Evolutionary conservation across 768 basidiomycete species (phyloP), one percentile per base, ranked within the genome.

Genomic region (Leccinum rimulosum): DNA sequence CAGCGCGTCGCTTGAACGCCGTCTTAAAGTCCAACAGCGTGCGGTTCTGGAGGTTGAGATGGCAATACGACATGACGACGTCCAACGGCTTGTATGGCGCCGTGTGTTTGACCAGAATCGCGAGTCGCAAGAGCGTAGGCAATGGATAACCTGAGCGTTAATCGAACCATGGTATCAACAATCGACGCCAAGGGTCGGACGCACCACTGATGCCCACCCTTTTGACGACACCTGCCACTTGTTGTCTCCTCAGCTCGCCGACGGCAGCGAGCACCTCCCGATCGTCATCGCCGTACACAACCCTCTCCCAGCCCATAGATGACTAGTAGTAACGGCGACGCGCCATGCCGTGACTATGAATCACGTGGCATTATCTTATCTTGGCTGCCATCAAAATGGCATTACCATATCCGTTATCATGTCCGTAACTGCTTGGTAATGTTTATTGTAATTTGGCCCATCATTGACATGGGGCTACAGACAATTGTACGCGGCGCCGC

Each of bases 131-230:
- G n/a, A 95, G 80, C 0, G 88, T 87, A 9, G 92, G 86, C 27
- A 95, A 79, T 10, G 92, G 91, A 64, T 86, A 93, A 1, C 89
- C 93, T 93, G 22, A 4, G 8, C 3, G 31, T 86, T 92, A 1
- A 89, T 93, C 92, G 19, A 4, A 2, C 5, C 10, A 36, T 52
- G 4, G 5, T 2, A 17, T 25, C 35, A 6, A 4, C 15, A 11
- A 15, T 7, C 14, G 15, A 7, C 12, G 15, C 30, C 17, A 52
- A 3, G 17, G 4, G 6, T 8, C 22, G 15, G 19, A 63, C 66
- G 61, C 66, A 89, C 93, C 92, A 62, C 88, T 85, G 64, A 95
- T 89, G 10, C 93, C 93, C 57, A 95, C 83, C 43, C 84, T 76
- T 68, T 76, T 83, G 62, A 95, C 76, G 30, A 89, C 64, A 0